A percentile compares a stretch with the other conserved stretches of the same genome.
phyloP scores from a whole-genome alignment of 495 filamentous ascomycete species.

The Annulohypoxylon maeteangense region DNA sequence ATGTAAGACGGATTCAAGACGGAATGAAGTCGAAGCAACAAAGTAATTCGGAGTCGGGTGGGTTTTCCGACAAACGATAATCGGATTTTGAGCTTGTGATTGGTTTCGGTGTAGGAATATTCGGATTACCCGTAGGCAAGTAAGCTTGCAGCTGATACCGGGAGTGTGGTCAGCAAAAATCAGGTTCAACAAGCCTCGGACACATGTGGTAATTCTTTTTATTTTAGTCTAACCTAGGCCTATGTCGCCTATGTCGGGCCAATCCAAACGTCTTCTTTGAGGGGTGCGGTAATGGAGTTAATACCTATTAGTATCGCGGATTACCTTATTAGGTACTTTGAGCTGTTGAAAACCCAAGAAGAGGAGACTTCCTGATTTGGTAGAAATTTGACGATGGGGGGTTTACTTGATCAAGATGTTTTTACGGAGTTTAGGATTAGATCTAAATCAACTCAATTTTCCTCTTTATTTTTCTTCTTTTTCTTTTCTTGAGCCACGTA shows the following conservation, averaged over 20 bases:
- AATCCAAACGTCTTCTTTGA: slow-evolving; percentile 5
- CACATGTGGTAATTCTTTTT: slow-evolving; percentile 30
- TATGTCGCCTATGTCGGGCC: slow-evolving; percentile 4
- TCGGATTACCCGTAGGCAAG: slow-evolving; percentile 29
- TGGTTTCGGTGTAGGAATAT: slow-evolving; percentile 35
- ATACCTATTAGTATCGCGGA: background rate
- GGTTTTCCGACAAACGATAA: slow-evolving; percentile 5
- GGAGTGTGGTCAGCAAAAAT: slow-evolving; percentile 24
- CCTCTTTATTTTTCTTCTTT: background rate
- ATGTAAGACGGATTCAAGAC: slow-evolving; percentile 26
- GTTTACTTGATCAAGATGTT: background rate
- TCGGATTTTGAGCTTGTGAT: slow-evolving; percentile 26
- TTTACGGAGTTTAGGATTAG: slow-evolving; percentile 14
- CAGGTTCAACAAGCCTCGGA: slow-evolving; percentile 32
- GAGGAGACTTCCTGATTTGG: background rate
- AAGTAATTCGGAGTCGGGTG: slow-evolving; percentile 30
- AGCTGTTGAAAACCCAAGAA: background rate
- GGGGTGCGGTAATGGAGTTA: slow-evolving; percentile 13
- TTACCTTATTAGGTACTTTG: slow-evolving; percentile 9
- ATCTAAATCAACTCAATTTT: background rate
- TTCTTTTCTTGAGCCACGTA: slow-evolving; percentile 7
- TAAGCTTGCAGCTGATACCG: slow-evolving; percentile 32
- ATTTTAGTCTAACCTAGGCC: slow-evolving; percentile 20
- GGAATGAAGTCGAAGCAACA: slow-evolving; percentile 12
- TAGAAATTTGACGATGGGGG: background rate